Evolutionary conservation across 2,329 filamentous ascomycete genomes (phyloP).

Genomic region (Didymella exigua): DNA sequence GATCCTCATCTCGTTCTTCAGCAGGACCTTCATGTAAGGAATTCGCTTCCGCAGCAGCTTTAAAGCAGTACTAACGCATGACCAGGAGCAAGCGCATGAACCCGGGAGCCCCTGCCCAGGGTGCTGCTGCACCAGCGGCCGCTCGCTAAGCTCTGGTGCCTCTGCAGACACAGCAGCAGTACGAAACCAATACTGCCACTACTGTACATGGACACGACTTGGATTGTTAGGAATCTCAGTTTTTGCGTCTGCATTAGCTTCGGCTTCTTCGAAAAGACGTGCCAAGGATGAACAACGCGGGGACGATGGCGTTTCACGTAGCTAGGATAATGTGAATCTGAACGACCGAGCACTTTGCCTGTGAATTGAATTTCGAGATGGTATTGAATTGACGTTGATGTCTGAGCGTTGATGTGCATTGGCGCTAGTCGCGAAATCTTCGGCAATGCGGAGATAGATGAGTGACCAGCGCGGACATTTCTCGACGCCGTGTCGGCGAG

Average conservation of each 20-base stretch:
- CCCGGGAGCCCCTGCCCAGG: constrained; percentile 17
- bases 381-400: not conserved
- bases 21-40: constrained; percentile 75
- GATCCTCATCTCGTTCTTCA: constrained; percentile 74
- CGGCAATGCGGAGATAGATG: constrained; percentile 5
- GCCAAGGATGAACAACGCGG: not conserved
- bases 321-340: not conserved
- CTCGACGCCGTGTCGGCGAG: not conserved
- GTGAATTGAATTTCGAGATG: not conserved
- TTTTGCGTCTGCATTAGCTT: not conserved
- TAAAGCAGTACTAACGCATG: constrained; percentile 15
- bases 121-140: constrained; percentile 15
- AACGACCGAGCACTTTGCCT: not conserved
- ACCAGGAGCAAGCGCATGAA: constrained; percentile 36
- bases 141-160: constrained; percentile 12
- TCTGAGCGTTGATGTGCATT: not conserved
- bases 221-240: not conserved
- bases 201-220: not conserved
- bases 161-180: constrained; percentile 2
- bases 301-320: not conserved
- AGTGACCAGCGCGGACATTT: constrained; percentile 14
- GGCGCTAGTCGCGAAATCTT: constrained; percentile 6
- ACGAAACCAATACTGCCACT: not conserved
- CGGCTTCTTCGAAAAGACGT: not conserved
- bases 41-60: rapidly evolving